These are phyloP conservation scores for Microsporum canis DNA, from an alignment of 2,329 filamentous ascomycete genomes.

Conservation along the genomic window DNA sequence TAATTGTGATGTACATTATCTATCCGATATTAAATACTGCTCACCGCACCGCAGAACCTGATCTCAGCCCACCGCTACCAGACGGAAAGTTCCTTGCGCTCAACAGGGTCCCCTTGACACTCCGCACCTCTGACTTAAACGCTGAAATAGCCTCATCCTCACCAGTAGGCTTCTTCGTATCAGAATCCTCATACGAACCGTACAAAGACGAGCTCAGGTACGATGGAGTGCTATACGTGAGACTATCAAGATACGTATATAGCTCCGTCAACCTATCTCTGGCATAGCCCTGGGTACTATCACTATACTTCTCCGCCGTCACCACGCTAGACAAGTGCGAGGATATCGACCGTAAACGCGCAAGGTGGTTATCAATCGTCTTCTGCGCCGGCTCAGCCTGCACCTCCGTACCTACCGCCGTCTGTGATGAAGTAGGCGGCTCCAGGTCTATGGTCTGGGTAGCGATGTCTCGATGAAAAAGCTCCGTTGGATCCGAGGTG, in stretches of 20 bases:
- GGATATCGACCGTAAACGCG: conserved; percentile 40
- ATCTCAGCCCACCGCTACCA: conserved; percentile 10
- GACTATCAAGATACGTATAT: conserved; percentile 41
- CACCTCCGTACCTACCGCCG: conserved; percentile 19
- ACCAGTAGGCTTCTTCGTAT: conserved; percentile 19
- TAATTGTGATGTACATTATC: neutral
- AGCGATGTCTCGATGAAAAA: conserved; percentile 52
- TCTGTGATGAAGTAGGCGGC: conserved; percentile 16
- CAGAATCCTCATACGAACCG: conserved; percentile 23
- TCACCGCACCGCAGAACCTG: neutral
- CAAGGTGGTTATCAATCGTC: conserved; percentile 29
- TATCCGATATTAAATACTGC: neutral
- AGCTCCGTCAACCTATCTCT: conserved; percentile 33
- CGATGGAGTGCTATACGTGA: conserved; percentile 30
- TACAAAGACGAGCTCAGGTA: conserved; percentile 24
- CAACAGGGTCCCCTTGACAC: conserved; percentile 52
- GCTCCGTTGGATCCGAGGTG: conserved; percentile 49
- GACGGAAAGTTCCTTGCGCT: conserved; percentile 50
- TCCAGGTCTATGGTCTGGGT: conserved; percentile 47
- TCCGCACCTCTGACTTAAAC: conserved; percentile 49
- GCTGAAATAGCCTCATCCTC: conserved; percentile 48
- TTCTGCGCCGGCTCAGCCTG: conserved; percentile 11
- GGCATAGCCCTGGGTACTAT: conserved; percentile 24
- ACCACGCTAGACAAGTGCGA: conserved; percentile 42
- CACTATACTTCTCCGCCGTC: conserved; percentile 28